These are phyloP conservation scores for Aspergillus arachidicola DNA, from an alignment of 2,329 filamentous ascomycete genomes.

Conservation along the genomic window DNA sequence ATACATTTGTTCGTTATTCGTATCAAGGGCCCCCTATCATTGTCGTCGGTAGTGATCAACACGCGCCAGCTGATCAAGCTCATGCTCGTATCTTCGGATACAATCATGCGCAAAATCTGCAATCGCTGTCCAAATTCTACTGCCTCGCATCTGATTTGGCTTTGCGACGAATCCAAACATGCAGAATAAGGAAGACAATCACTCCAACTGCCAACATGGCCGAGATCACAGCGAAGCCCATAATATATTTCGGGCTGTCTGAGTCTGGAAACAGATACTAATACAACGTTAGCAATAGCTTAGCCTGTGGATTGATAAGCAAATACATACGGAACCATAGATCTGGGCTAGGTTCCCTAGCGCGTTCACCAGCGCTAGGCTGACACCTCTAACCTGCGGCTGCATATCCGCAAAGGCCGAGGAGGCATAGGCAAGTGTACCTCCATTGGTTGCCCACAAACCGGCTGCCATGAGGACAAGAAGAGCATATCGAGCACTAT, in stretches of 20 bases:
- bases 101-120: not conserved
- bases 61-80: not conserved
- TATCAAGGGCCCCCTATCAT: not conserved
- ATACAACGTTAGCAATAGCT: not conserved
- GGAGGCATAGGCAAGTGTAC: constrained; percentile 55
- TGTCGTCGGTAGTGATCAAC: not conserved
- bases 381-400: constrained; percentile 55
- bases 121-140: not conserved
- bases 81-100: not conserved
- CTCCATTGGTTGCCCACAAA: constrained; percentile 57
- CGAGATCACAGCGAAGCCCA: constrained; percentile 45
- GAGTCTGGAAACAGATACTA: constrained; percentile 52
- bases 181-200: constrained; percentile 28
- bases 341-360: constrained; percentile 60
- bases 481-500: constrained; percentile 56
- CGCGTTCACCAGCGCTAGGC: constrained; percentile 56
- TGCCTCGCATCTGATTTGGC: not conserved
- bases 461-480: constrained; percentile 60
- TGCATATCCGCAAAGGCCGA: constrained; percentile 55
- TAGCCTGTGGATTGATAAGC: not conserved
- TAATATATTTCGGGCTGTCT: constrained; percentile 54
- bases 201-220: constrained; percentile 37
- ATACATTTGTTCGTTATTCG: not conserved
- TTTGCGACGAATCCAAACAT: constrained; percentile 28
- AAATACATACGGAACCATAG: constrained; percentile 46